A percentile compares a stretch with the other conserved stretches of the same genome.
These are phyloP conservation scores for Somion occarium DNA, from an alignment of 1,284 basidiomycete species.

Conservation along the genomic window DNA sequence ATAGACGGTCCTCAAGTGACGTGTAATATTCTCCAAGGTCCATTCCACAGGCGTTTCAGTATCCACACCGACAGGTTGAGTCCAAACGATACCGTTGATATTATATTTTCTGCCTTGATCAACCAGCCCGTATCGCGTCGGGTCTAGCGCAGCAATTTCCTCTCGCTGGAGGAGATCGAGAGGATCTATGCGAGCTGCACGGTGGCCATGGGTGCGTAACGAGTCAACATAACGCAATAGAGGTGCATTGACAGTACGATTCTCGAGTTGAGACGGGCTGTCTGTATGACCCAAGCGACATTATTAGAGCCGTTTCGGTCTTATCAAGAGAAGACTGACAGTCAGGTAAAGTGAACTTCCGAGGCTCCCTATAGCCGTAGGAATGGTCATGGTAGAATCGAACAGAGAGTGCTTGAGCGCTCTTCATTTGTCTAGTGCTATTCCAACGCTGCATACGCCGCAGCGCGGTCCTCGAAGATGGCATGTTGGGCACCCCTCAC, in stretches of 20 bases:
- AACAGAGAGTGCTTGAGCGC: neutral
- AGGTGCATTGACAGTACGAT: constrained; percentile 71
- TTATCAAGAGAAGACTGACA: constrained; percentile 1
- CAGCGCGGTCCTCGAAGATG: neutral
- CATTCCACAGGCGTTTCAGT: constrained; percentile 51
- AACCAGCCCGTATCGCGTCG: constrained; percentile 69
- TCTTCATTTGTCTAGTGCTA: neutral
- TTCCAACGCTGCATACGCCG: no score
- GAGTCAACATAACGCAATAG: constrained; percentile 86
- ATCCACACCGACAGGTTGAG: constrained; percentile 42
- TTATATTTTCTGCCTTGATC: constrained; percentile 55
- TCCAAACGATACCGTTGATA: constrained; percentile 80
- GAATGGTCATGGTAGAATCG: constrained; percentile 8
- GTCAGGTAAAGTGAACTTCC: constrained; percentile 2
- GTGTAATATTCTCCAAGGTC: constrained; percentile 65
- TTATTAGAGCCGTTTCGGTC: neutral
- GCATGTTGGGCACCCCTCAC: neutral
- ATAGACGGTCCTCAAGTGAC: constrained; percentile 69
- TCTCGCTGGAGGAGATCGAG: constrained; percentile 82
- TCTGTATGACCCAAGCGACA: constrained; percentile 38
- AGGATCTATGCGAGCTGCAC: constrained; percentile 81
- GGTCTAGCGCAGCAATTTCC: constrained; percentile 77
- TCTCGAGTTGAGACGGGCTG: constrained; percentile 68
- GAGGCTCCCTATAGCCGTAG: constrained; percentile 5
- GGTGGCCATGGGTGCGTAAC: constrained; percentile 74